Conservation (phyloP, 2,329 filamentous ascomycete species). For the Pseudogymnoascus sp. region DNA sequence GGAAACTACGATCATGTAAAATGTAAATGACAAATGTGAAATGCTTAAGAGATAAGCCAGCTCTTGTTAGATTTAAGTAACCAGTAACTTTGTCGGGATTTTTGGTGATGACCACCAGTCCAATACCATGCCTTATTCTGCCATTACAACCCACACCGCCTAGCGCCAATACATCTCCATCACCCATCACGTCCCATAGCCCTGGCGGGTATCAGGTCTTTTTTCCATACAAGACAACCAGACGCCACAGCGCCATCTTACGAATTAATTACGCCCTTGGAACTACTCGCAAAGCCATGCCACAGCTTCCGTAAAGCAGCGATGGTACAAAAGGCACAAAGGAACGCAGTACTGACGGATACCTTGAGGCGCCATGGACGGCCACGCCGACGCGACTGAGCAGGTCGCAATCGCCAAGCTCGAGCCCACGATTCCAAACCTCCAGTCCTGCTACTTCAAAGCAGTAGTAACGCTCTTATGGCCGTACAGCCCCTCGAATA, state of each 20-base stretch:
- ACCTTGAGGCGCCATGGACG: conserved; percentile 17
- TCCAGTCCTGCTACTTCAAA: conserved; percentile 43
- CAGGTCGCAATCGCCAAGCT: conserved; percentile 51
- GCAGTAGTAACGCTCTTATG: conserved; percentile 80
- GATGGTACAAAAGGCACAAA: background rate
- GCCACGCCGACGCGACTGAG: conserved; percentile 18
- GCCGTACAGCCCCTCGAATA: conserved; percentile 78
- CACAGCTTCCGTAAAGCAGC: conserved; percentile 8
- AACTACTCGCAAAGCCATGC: background rate
- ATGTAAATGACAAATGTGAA: background rate
- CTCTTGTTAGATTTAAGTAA: background rate
- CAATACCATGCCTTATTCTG: background rate
- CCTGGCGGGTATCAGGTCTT: background rate
- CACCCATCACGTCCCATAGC: background rate
- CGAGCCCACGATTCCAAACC: conserved; percentile 39
- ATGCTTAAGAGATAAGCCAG: background rate
- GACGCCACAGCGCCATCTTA: background rate
- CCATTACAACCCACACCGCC: background rate
- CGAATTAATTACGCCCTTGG: background rate
- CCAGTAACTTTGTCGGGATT: background rate
- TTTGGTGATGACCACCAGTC: background rate
- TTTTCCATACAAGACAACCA: background rate
- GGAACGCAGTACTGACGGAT: background rate
- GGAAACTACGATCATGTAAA: background rate
- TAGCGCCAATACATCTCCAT: background rate